phyloP scores from a whole-genome alignment of 208 protist genomes.

The Trichomonas gallinae region DNA sequence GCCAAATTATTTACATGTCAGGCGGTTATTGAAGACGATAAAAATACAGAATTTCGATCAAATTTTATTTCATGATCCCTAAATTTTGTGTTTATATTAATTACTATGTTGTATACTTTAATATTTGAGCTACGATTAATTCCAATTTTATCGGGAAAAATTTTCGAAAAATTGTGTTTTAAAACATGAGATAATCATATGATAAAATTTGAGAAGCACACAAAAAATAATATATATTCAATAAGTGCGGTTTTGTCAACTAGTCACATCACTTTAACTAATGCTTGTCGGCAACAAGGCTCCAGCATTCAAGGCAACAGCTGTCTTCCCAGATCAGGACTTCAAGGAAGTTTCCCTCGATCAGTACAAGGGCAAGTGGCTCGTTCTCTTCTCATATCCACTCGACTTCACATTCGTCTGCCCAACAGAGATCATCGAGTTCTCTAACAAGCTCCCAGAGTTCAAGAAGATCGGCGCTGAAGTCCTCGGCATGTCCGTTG shows the following conservation, averaged over 20 bases:
- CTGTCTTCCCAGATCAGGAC: not conserved
- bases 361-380: not conserved
- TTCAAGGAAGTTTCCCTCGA: not conserved
- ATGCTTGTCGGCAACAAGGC: not conserved
- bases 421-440: slow-evolving; percentile 22
- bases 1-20: no score
- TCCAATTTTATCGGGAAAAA: no score
- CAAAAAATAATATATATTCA: not conserved
- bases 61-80: no score
- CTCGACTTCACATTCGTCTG: slow-evolving; percentile 24
- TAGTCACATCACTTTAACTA: not conserved
- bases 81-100: no score
- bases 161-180: no score
- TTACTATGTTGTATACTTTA: no score
- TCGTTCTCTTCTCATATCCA: slow-evolving; percentile 19
- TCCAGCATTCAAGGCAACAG: not conserved
- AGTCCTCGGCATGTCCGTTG: not conserved
- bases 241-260: not conserved
- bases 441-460: not conserved
- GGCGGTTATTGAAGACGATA: no score
- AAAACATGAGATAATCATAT: no score
- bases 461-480: slow-evolving; percentile 12
- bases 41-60: no score
- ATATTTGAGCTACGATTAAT: no score
- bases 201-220: no score